phyloP scores from a whole-genome alignment of 2,329 filamentous ascomycete genomes.

The Hypoxylon sp. region DNA sequence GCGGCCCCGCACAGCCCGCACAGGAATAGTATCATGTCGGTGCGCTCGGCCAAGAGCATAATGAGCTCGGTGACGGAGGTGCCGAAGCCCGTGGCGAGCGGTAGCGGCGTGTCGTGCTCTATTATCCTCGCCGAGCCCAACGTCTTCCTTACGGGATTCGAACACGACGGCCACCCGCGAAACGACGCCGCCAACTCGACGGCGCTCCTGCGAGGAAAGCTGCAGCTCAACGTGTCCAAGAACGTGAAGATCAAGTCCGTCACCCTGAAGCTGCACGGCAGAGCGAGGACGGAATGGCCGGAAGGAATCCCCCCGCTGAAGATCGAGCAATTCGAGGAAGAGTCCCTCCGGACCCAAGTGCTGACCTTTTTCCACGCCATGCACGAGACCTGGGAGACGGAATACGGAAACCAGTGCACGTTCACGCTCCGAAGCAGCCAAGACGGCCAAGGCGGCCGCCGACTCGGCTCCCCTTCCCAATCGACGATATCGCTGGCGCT shows the following conservation, averaged over 20 bases:
- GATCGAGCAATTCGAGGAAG: constrained; percentile 81
- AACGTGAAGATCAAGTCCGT: constrained; percentile 93
- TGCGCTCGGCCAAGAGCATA: constrained; percentile 59
- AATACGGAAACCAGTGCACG: constrained; percentile 70
- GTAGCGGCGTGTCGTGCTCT: constrained; percentile 76
- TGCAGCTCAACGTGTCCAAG: constrained; percentile 85
- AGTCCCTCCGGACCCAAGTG: constrained; percentile 85
- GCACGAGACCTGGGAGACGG: constrained; percentile 66
- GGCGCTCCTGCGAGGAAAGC: constrained; percentile 82
- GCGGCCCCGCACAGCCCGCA: constrained; percentile 45
- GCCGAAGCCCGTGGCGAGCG: constrained; percentile 79
- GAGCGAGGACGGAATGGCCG: constrained; percentile 92
- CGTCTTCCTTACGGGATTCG: constrained; percentile 80
- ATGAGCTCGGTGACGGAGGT: constrained; percentile 63
- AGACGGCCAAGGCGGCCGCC: constrained; percentile 42
- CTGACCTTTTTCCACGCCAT: constrained; percentile 91
- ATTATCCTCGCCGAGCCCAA: constrained; percentile 82
- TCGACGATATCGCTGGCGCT: constrained; percentile 47
- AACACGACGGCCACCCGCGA: constrained; percentile 68
- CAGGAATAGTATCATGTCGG: constrained; percentile 60
- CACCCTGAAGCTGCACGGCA: constrained; percentile 84
- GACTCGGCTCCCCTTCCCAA: constrained; percentile 43
- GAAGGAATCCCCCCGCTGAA: constrained; percentile 93
- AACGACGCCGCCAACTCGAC: constrained; percentile 69
- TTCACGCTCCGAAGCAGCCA: constrained; percentile 56